phyloP scores from a whole-genome alignment of 805 yeast genomes.

The Candida ulmi region DNA sequence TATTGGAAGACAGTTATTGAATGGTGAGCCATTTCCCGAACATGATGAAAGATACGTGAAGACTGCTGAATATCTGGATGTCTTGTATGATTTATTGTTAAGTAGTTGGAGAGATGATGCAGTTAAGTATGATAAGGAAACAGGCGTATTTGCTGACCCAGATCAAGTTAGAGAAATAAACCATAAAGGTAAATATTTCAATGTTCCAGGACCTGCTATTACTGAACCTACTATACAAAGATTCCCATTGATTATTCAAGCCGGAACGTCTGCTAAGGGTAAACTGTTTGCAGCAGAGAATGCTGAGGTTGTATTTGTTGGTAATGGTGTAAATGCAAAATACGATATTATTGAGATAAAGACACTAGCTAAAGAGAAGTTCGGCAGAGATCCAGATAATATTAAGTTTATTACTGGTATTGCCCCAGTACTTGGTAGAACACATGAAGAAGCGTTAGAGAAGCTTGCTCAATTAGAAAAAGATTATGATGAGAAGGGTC shows the following conservation, averaged over 20 bases:
- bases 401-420: constrained; percentile 30
- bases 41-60: neutral
- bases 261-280: constrained; percentile 34
- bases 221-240: constrained; percentile 35
- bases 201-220: constrained; percentile 13
- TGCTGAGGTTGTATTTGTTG: constrained; percentile 33
- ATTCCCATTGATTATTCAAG: constrained; percentile 35
- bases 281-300: constrained; percentile 33
- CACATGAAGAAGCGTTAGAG: constrained; percentile 32
- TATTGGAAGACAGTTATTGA: neutral
- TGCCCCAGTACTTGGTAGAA: constrained; percentile 29
- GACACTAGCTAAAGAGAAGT: constrained; percentile 28
- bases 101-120: constrained; percentile 1
- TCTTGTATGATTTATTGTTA: neutral
- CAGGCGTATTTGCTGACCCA: neutral
- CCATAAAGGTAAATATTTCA: neutral
- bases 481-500: constrained; percentile 31
- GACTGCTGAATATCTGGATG: constrained; percentile 1
- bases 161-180: neutral
- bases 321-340: constrained; percentile 25
- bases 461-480: constrained; percentile 24
- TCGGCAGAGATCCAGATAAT: constrained; percentile 28
- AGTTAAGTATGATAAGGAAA: neutral
- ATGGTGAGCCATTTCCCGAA: neutral
- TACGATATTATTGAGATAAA: constrained; percentile 27